Evolutionary conservation across 2,329 filamentous ascomycete genomes (phyloP), one percentile per base, ranked within the genome.

Genomic region (Xylariaceae sp.): DNA sequence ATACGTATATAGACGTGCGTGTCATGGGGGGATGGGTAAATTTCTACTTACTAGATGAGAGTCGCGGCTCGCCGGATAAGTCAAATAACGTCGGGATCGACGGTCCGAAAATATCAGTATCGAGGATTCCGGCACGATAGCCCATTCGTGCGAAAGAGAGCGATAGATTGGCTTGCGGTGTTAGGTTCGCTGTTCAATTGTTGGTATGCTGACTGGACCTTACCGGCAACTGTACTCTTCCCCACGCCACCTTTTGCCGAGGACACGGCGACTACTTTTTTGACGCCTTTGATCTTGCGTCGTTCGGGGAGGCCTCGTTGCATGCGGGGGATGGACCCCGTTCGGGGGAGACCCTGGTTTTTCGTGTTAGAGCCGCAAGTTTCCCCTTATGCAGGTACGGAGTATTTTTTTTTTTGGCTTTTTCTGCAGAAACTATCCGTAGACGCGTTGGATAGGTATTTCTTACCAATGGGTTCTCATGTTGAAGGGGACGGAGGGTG

Each of bases 201-300:
- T 3, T 45, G 42, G n/a, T 15, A 6, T 8, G 18, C 10, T 13
- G 7, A n/a, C 13, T 11, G 9, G 42, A 73, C 75, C 55, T 69
- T 69, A 90, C 90, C 88, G 60, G 93, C 88, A 50, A 97, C 86
- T 6, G 94, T 99, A 67, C 91, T 96, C 73, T 99, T 99, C 1
- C 94, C 94, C 0, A 99, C 94, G n/a, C 94, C 94, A 2, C 94
- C 94, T 72, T 99, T 99, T 11, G 94, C 94, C 1, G 92, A 97
- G 3, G 92, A 96, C 11, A 99, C 90, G n/a, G 92, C 92, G 60
- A 99, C 85, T n/a, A 97, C 86, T 72, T 96, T 96, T 65, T 86
- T 83, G 23, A 99, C 93, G 72, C 92, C 86, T 30, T 83, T 82
- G 66, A 99, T 96, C 67, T 84, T 86, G 65, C 90, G 84, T 69